Conservation (phyloP, 2,329 filamentous ascomycete genomes). For the Penicillium aurantiogriseum region DNA sequence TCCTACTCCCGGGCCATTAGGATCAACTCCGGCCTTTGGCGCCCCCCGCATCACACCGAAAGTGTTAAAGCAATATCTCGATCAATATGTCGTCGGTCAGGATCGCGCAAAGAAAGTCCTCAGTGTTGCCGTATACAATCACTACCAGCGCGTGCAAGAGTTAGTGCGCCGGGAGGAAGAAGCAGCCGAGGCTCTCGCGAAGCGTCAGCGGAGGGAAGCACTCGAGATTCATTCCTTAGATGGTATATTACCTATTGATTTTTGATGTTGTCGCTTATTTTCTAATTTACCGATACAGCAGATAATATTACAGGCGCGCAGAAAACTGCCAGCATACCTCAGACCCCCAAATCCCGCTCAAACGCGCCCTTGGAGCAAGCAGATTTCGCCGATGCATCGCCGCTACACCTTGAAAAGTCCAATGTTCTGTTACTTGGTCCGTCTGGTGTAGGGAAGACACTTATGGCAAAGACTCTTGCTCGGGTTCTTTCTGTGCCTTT, state of each 20-base stretch:
- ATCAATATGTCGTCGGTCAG: conserved; percentile 95
- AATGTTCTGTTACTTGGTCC: conserved; percentile 89
- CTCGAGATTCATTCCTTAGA: conserved; percentile 72
- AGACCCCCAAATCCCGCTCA: conserved; percentile 26
- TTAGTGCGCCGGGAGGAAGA: conserved; percentile 74
- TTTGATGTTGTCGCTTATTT: background rate
- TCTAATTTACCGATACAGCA: conserved; percentile 25
- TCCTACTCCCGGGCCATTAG: conserved; percentile 63
- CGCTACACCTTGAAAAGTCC: conserved; percentile 86
- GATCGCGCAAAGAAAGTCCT: conserved; percentile 89
- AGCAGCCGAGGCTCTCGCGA: conserved; percentile 69
- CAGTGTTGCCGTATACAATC: conserved; percentile 91
- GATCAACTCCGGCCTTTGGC: conserved; percentile 57
- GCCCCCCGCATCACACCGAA: conserved; percentile 60
- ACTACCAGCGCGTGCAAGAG: conserved; percentile 84
- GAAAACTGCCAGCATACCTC: conserved; percentile 46
- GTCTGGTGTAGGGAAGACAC: conserved; percentile 92
- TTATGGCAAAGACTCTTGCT: conserved; percentile 86
- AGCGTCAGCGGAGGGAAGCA: conserved; percentile 68
- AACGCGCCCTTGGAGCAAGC: conserved; percentile 34
- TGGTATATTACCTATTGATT: conserved; percentile 51
- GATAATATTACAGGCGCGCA: conserved; percentile 65
- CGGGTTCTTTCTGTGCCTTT: conserved; percentile 93
- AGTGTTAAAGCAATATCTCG: conserved; percentile 80
- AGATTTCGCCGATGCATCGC: conserved; percentile 53